Conservation (phyloP, 257 asterid genomes). For the Nicotiana sylvestris region DNA sequence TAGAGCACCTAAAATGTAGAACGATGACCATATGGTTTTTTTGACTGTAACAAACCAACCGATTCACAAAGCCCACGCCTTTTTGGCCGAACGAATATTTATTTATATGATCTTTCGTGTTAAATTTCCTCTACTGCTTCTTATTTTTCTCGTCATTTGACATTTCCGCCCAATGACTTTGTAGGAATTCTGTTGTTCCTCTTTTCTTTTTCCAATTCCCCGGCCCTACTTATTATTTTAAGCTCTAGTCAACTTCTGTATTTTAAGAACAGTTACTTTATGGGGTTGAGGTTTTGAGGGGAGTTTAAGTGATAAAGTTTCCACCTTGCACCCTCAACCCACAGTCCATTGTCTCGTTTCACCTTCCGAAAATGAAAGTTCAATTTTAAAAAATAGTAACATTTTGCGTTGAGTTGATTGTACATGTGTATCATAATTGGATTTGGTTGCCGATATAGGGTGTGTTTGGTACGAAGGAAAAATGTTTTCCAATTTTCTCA, state of each 20-base stretch:
- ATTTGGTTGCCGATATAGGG: no score
- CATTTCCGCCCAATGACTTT: not conserved
- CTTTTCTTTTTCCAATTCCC: not conserved
- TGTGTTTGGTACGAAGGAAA: no score
- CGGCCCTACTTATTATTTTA: no score
- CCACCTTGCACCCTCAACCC: no score
- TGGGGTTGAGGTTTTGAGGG: not conserved
- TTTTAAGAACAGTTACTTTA: not conserved
- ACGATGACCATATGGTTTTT: not conserved
- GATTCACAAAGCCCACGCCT: not conserved
- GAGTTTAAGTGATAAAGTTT: no score
- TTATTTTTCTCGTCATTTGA: not conserved
- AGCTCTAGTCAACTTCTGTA: not conserved
- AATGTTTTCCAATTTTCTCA: no score
- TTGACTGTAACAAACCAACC: not conserved
- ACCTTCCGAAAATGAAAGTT: no score
- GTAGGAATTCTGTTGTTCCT: not conserved
- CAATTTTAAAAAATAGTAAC: not conserved
- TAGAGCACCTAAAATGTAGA: not conserved
- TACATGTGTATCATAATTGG: not conserved
- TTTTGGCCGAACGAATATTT: not conserved
- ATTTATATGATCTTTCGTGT: not conserved
- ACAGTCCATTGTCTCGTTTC: no score
- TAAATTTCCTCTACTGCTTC: not conserved
- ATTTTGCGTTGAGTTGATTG: not conserved